Conservation (phyloP, 805 yeast species). For the Candida maesae region DNA sequence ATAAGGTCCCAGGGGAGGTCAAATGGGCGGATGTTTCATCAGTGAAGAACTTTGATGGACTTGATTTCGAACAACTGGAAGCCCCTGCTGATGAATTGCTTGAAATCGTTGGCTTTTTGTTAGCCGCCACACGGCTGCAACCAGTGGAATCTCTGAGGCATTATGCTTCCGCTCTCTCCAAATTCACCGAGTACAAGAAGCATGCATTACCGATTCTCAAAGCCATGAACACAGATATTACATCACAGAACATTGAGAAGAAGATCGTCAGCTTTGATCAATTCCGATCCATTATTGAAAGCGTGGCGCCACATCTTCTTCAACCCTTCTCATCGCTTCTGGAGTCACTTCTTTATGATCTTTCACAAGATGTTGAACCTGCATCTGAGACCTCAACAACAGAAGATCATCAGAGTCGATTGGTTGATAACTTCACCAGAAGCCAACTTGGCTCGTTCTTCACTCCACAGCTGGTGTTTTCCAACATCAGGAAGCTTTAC, state of each 20-base stretch:
- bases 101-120: constrained; percentile 44
- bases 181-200: constrained; percentile 42
- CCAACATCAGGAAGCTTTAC: constrained; percentile 57
- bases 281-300: constrained; percentile 30
- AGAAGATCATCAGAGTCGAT: constrained; percentile 27
- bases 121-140: constrained; percentile 41
- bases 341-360: constrained; percentile 35
- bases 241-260: constrained; percentile 18
- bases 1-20: constrained; percentile 9
- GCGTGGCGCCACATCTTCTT: constrained; percentile 42
- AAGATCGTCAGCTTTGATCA: constrained; percentile 28
- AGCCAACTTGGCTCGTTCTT: constrained; percentile 41
- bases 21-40: constrained; percentile 32
- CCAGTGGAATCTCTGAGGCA: constrained; percentile 31
- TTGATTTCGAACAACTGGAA: constrained; percentile 34
- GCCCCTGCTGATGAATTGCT: constrained; percentile 40
- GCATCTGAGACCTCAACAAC: constrained; percentile 1
- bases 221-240: constrained; percentile 43
- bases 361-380: constrained; percentile 3
- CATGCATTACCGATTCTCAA: constrained; percentile 44
- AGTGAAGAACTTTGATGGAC: constrained; percentile 41
- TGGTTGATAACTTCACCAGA: constrained; percentile 36
- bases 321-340: constrained; percentile 42
- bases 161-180: constrained; percentile 24
- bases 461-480: constrained; percentile 37